Conservation (phyloP, 2,329 filamentous ascomycete species). For the Fusarium caatingaense region DNA sequence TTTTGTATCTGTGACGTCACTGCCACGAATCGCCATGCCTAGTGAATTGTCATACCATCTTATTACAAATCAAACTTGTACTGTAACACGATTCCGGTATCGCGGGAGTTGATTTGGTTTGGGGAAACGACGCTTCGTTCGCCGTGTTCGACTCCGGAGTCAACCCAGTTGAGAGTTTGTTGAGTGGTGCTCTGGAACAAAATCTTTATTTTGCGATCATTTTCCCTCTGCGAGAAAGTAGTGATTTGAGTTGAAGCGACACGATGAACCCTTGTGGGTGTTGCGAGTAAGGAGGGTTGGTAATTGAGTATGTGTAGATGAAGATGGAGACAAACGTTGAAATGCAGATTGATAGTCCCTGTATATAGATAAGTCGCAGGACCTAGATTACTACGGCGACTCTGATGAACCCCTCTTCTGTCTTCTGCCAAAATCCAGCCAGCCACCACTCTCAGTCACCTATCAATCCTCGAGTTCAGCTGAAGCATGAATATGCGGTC, state of each 20-base stretch:
- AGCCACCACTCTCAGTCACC: not conserved
- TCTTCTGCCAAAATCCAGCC: not conserved
- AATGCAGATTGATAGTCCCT: not conserved
- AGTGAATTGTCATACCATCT: rapidly evolving
- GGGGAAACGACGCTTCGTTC: not conserved
- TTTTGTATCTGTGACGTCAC: not conserved
- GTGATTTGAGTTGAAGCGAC: no score
- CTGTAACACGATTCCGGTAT: no score
- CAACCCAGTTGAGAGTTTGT: not conserved
- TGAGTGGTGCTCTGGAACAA: not conserved
- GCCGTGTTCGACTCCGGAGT: not conserved
- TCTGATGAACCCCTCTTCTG: not conserved
- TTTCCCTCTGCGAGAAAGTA: no score
- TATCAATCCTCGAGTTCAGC: not conserved
- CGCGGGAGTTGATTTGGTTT: not conserved
- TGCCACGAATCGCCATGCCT: rapidly evolving
- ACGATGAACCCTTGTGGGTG: no score
- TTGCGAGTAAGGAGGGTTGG: not conserved
- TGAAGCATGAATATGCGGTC: not conserved
- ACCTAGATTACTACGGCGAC: not conserved
- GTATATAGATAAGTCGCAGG: not conserved
- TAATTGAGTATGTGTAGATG: not conserved
- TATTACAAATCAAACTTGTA: no score
- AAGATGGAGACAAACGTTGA: no score
- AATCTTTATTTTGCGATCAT: not conserved